Evolutionary conservation across 2,329 filamentous ascomycete genomes (phyloP), one percentile per base, ranked within the genome.

Genomic region (Claviceps sp.): DNA sequence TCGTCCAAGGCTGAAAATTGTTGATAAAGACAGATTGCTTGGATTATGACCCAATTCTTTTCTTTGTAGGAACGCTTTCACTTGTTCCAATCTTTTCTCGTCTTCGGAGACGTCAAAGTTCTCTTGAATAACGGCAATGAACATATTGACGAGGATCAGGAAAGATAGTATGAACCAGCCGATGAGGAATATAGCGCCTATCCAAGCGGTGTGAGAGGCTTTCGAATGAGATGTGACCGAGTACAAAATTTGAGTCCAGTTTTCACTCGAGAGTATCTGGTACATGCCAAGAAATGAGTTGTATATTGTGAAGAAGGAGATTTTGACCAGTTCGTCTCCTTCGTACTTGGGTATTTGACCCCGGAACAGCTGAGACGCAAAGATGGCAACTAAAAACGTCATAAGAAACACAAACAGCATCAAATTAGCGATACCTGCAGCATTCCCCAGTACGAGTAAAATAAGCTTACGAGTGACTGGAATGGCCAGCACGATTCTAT

Each of bases 81-180:
- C 90, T 69, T 98, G 94, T 65, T 97, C 89, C 56, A 97, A 71
- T 19, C 94, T 89, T 70, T 98, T 98, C 66, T 97, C 90, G 64
- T 98, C 94, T 65, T 98, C 93, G 3, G 90, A 95, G 26, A 98
- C 89, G 69, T 98, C 93, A 65, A 98, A 98, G 63, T 95, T 98
- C 65, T 98, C 93, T 67, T 98, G 93, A 58, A 98, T 98, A 70
- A 98, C 93, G 75, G 93, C 93, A 87, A 98, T 97, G 74, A 98
- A 98, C 93, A 98, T 98, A 64, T 97, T 98, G 72, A 98, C 72
- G 56, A 97, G 80, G 70, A 98, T 95, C 65, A 97, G 91, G 67
- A 94, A 96, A 5, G 89, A 79, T 44, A 98, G 77, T 53, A 95
- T 93, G 68, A 95, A 97, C 93, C 93, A 98, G 58, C 90, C 78